A percentile compares a stretch with the other conserved stretches of the same genome.
Conservation (phyloP, 176 grass and related monocot species). For the Triticum urartu region DNA sequence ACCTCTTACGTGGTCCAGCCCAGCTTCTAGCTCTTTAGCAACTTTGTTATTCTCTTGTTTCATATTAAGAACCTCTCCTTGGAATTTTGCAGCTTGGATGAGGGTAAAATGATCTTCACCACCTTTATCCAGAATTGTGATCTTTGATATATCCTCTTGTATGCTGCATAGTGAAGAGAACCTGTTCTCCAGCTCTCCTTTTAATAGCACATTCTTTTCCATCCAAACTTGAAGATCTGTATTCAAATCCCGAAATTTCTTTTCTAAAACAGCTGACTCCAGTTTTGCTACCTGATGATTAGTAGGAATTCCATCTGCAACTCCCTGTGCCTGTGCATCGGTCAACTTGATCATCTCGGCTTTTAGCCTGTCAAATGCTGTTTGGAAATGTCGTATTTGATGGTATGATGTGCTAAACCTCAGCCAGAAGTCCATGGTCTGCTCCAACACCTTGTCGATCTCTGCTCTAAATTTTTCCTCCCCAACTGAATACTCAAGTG, state of each 20-base stretch:
- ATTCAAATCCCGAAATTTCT: conserved; percentile 66
- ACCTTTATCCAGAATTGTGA: conserved; percentile 21
- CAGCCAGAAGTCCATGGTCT: conserved; percentile 77
- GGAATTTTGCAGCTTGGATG: conserved; percentile 58
- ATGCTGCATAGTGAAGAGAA: conserved; percentile 61
- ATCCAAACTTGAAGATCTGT: conserved; percentile 77
- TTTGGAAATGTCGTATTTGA: conserved; percentile 63
- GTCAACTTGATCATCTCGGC: conserved; percentile 46
- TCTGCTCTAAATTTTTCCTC: conserved; percentile 65
- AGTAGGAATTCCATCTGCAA: conserved; percentile 6
- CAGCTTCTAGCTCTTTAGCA: conserved; percentile 64
- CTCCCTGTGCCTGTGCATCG: conserved; percentile 32
- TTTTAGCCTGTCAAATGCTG: conserved; percentile 56
- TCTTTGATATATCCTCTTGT: conserved; percentile 67
- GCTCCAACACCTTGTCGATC: conserved; percentile 55
- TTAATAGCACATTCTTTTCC: conserved; percentile 71
- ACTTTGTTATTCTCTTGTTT: conserved; percentile 74
- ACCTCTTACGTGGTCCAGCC: conserved; percentile 59
- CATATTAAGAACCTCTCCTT: conserved; percentile 78
- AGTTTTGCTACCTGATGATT: conserved; percentile 44
- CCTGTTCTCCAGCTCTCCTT: conserved; percentile 62
- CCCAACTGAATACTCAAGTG: conserved; percentile 19
- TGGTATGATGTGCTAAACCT: conserved; percentile 74
- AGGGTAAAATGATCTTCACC: conserved; percentile 43
- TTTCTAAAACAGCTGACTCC: conserved; percentile 53